These are phyloP conservation scores for Thelephora aurantiotincta DNA, from an alignment of 768 basidiomycete genomes.

Conservation along the genomic window DNA sequence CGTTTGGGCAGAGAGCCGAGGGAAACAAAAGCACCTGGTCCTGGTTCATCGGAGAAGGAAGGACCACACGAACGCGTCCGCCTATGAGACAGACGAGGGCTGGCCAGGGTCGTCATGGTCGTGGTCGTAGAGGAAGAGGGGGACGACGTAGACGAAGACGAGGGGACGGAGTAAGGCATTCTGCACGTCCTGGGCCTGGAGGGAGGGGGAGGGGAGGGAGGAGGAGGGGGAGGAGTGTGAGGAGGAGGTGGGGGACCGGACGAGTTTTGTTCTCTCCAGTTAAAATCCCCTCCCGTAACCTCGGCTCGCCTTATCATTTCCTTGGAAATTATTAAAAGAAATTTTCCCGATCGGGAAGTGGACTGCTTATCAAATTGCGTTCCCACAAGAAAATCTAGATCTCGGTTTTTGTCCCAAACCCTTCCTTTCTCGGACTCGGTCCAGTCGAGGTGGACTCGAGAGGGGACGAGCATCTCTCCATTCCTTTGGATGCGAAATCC, in stretches of 20 bases:
- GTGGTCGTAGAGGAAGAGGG: slow-evolving; percentile 5
- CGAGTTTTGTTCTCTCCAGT: too few relatives aligned
- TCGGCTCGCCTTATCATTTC: too few relatives aligned
- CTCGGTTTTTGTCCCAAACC: too few relatives aligned
- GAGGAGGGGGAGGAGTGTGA: neutral
- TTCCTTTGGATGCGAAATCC: too few relatives aligned
- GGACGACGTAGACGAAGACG: slow-evolving; percentile 10
- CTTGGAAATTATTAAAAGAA: too few relatives aligned
- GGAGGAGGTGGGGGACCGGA: neutral
- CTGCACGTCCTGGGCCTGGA: neutral
- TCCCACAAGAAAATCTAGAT: too few relatives aligned
- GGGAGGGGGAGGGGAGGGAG: neutral
- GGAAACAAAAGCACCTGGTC: slow-evolving; percentile 34
- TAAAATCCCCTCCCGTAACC: too few relatives aligned
- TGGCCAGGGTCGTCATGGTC: neutral
- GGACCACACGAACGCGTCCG: slow-evolving; percentile 15
- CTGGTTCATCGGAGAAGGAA: slow-evolving; percentile 25
- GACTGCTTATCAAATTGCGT: too few relatives aligned
- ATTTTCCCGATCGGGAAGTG: too few relatives aligned
- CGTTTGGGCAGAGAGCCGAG: slow-evolving; percentile 33
- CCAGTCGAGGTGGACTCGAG: too few relatives aligned
- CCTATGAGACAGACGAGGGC: slow-evolving; percentile 11
- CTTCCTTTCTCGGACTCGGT: too few relatives aligned
- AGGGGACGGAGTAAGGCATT: slow-evolving; percentile 16
- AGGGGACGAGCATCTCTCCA: too few relatives aligned